Base-by-base conservation (phyloP, 2,329 filamentous ascomycete genomes). In the Exophiala bonariae region DNA sequence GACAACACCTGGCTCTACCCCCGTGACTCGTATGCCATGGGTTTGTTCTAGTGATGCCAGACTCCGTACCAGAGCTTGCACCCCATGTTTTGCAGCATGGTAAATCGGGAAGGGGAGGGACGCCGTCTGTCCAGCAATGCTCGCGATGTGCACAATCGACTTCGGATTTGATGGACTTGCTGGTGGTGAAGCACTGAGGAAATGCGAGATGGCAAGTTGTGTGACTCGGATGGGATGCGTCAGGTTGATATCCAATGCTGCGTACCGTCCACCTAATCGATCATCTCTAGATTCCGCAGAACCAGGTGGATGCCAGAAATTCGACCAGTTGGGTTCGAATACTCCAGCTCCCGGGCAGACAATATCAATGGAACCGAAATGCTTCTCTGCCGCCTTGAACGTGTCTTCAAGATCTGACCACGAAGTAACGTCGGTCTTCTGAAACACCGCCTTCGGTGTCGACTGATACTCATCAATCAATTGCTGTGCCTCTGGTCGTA, bases 1-100 rank as follows among this genome's bases (percentile, higher is more conserved):
- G 56, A 83, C 80, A 1, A 82, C 63, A 0, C 80, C 81, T 0
- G 81, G 81, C 13, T 79, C 79, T 2, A 83, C 79, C 4, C 74
- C 79, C 16, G 79, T 81, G 13, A 83, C 78, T 0, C 79, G 66
- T 41, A 84, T 79, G 0, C 76, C 77, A 18, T 77, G 56, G 1
- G 46, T 39, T 1, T 64, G 44, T 17, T 81, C 79, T 4, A 83
- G 68, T 1, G 66, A 61, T 0, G 65, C 74, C 11, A 83, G 59
- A 3, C 69, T 71, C 44, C 79, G 73, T 3, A 82, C 54, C 32
- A 79, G 65, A 6, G 73, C 74, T 38, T 61, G 72, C 43, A 78
- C 67, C 6, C 65, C 75, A 49, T 76, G 72, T 49, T 78, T 79
- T 2, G 70, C 69, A 7, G 73, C 73, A 19, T 64, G 65, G 52